Conservation (phyloP, 2,329 filamentous ascomycete genomes). For the Colletotrichum tropicicola region DNA sequence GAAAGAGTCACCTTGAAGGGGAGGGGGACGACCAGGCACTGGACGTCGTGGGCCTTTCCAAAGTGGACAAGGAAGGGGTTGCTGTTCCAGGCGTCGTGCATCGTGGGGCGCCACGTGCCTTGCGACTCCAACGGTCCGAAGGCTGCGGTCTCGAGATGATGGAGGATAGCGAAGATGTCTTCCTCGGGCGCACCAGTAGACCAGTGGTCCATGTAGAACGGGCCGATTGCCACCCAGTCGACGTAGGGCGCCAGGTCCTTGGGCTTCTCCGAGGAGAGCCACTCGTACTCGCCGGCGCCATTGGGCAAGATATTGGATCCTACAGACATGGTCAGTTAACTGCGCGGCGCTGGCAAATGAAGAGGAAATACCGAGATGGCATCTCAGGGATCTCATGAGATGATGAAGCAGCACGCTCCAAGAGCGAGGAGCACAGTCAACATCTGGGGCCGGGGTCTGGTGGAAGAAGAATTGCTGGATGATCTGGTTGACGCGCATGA, state of each 20-base stretch:
- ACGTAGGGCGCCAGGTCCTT: not conserved
- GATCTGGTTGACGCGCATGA: not conserved
- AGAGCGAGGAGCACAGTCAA: not conserved
- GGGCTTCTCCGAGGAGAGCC: not conserved
- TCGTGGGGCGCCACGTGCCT: not conserved
- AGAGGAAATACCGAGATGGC: not conserved
- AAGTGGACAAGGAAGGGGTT: conserved; percentile 12
- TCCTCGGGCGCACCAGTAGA: not conserved
- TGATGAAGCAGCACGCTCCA: not conserved
- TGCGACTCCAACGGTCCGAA: not conserved
- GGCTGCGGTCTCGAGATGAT: not conserved
- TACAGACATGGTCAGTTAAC: not conserved
- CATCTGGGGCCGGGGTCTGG: not conserved
- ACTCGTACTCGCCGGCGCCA: not conserved
- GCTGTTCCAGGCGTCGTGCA: not conserved
- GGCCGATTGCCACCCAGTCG: conserved; percentile 15
- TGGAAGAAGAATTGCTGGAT: not conserved
- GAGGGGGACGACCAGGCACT: no score
- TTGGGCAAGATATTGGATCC: not conserved
- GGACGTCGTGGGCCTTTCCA: not conserved
- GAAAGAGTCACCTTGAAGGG: not conserved
- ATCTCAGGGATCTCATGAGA: not conserved
- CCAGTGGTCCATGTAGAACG: no score
- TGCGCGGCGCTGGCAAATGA: no score
- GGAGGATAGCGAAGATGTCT: not conserved